A percentile compares a stretch with the other conserved stretches of the same genome.
phyloP scores from a whole-genome alignment of 2,329 filamentous ascomycete species.

The Fusarium sp. region DNA sequence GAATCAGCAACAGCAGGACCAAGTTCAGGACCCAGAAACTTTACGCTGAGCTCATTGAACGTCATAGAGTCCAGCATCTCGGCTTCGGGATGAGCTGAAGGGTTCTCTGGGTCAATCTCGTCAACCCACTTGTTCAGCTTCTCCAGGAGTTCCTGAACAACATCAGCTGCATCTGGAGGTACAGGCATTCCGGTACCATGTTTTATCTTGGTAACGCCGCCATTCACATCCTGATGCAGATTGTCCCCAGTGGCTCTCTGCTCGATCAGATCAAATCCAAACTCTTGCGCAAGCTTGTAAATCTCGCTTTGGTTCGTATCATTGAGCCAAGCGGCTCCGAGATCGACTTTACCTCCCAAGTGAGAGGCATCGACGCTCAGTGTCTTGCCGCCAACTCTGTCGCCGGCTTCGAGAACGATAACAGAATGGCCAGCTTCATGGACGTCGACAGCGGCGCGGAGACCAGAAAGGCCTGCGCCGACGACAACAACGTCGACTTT shows the following conservation, averaged over 20 bases:
- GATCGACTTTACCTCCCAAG: slow-evolving; percentile 21
- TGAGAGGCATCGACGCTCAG: slow-evolving; percentile 3
- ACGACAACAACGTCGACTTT: slow-evolving; percentile 28
- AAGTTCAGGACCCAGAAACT: slow-evolving; percentile 6
- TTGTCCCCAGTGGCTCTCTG: slow-evolving; percentile 21
- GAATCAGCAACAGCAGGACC: slow-evolving; percentile 4
- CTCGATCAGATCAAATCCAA: slow-evolving; percentile 27
- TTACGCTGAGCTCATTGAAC: slow-evolving; percentile 1
- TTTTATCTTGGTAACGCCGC: slow-evolving; percentile 9
- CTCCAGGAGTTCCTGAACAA: slow-evolving; percentile 6
- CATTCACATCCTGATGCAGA: slow-evolving; percentile 9
- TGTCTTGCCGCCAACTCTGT: slow-evolving; percentile 59
- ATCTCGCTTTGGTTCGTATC: slow-evolving; percentile 33
- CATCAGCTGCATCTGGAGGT: slow-evolving; percentile 6
- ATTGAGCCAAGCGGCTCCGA: slow-evolving; percentile 40
- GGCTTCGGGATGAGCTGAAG: slow-evolving; percentile 3
- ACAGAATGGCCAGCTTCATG: slow-evolving; percentile 46
- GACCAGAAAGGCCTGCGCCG: slow-evolving; percentile 45
- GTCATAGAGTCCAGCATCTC: slow-evolving; percentile 16
- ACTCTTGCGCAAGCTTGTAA: slow-evolving; percentile 24
- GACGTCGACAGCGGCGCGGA: slow-evolving; percentile 47
- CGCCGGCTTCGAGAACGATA: slow-evolving; percentile 56
- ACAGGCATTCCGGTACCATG: slow-evolving; percentile 8
- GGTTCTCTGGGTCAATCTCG: slow-evolving; percentile 9
- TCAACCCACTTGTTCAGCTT: slow-evolving; percentile 9